Conservation (phyloP, 805 yeast species). For the Metschnikowia continentalis region DNA sequence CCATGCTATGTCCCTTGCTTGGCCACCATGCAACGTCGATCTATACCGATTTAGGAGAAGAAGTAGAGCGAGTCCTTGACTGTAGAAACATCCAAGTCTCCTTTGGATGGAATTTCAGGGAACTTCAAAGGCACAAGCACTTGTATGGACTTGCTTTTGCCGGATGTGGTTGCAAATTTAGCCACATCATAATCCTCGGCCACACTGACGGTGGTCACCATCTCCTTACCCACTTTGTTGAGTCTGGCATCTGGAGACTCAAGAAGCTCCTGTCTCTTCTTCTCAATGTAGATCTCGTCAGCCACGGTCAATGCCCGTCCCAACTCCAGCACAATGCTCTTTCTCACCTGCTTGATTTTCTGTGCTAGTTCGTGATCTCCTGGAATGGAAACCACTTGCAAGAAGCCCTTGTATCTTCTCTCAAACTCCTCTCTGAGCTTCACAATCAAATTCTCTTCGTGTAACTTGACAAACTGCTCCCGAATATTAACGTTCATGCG, state of each 20-base stretch:
- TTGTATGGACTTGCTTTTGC: constrained; percentile 28
- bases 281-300: constrained; percentile 74
- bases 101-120: constrained; percentile 74
- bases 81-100: constrained; percentile 74
- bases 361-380: constrained; percentile 47
- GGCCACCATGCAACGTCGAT: constrained; percentile 1
- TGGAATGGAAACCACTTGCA: constrained; percentile 57
- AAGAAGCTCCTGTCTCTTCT: constrained; percentile 53
- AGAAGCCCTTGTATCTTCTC: constrained; percentile 68
- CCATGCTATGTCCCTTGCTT: not conserved
- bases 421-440: constrained; percentile 75
- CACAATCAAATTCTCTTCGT: constrained; percentile 66
- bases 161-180: constrained; percentile 19
- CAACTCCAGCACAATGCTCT: constrained; percentile 42
- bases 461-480: constrained; percentile 74
- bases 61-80: constrained; percentile 76
- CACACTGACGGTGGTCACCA: constrained; percentile 70
- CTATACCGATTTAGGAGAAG: constrained; percentile 40
- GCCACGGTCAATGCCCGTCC: constrained; percentile 57
- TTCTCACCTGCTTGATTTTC: constrained; percentile 47
- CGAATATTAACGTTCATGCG: constrained; percentile 67
- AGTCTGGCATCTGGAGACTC: constrained; percentile 48
- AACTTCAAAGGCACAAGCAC: constrained; percentile 64
- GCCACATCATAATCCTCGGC: constrained; percentile 31
- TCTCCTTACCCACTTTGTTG: constrained; percentile 45